phyloP scores from a whole-genome alignment of 495 filamentous ascomycete genomes.

The Aspergillus conjunctus region DNA sequence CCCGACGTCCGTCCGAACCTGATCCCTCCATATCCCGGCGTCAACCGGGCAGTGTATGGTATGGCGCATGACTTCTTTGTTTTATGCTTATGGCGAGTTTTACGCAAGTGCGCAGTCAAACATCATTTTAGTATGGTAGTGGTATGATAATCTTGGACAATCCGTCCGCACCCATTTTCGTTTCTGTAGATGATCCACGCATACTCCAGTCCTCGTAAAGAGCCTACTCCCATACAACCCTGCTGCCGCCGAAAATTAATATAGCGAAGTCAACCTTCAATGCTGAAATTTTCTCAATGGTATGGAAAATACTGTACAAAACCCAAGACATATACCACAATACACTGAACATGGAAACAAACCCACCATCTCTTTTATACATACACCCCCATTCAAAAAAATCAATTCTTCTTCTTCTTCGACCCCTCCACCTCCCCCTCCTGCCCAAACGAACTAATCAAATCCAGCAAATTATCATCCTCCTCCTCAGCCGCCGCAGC shows the following conservation, averaged over 20 bases:
- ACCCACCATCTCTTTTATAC: not conserved
- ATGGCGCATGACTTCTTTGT: slow-evolving; percentile 17
- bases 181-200: not conserved
- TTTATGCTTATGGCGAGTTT: slow-evolving; percentile 21
- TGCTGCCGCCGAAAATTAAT: no score
- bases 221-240: not conserved
- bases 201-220: not conserved
- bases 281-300: slow-evolving; percentile 15
- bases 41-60: slow-evolving; percentile 14
- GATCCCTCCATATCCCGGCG: slow-evolving; percentile 4
- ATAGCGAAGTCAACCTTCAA: not conserved
- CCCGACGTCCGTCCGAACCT: not conserved
- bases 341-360: slow-evolving; percentile 9
- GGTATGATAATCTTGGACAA: slow-evolving; percentile 12
- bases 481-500: slow-evolving; percentile 43
- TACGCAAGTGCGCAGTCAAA: slow-evolving; percentile 19
- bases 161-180: no score
- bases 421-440: slow-evolving; percentile 34
- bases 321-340: slow-evolving; percentile 16
- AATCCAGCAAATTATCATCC: slow-evolving; percentile 65
- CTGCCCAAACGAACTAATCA: slow-evolving; percentile 66
- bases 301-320: slow-evolving; percentile 23
- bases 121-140: slow-evolving; percentile 18
- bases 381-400: not conserved
- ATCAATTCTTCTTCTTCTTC: slow-evolving; percentile 39